Percentiles rank a stretch among this genome's conserved stretches.
Evolutionary conservation across 2,329 filamentous ascomycete genomes (phyloP).

Genomic region (Lanzia echinophila): DNA sequence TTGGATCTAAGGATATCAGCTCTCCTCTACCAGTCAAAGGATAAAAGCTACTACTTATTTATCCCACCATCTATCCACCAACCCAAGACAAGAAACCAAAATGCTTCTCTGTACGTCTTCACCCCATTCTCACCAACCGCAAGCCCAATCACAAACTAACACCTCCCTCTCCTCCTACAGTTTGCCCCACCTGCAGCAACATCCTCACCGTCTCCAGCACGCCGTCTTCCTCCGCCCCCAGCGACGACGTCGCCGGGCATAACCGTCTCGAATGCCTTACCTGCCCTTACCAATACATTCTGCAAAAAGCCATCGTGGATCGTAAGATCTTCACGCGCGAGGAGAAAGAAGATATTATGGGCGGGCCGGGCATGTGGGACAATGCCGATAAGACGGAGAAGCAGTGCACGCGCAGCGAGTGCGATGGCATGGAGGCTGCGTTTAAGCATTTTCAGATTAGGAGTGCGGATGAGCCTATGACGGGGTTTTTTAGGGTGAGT

Average conservation of each 20-base stretch:
- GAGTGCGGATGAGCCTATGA: conserved; percentile 98
- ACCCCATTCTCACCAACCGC: neutral
- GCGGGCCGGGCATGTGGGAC: conserved; percentile 80
- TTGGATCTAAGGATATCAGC: no score
- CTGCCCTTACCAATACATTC: conserved; percentile 84
- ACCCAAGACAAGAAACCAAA: neutral
- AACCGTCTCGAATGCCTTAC: conserved; percentile 95
- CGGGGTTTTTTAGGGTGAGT: conserved; percentile 80
- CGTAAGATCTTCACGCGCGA: conserved; percentile 74
- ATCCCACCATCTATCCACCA: no score
- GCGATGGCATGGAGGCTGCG: conserved; percentile 77
- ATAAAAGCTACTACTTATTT: no score
- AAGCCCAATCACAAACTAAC: neutral
- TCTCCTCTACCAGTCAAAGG: no score
- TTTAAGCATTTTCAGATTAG: conserved; percentile 98
- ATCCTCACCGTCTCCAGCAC: conserved; percentile 62
- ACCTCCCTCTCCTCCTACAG: conserved; percentile 34
- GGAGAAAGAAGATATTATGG: conserved; percentile 84
- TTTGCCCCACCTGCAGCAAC: conserved; percentile 81
- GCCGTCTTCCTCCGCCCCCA: conserved; percentile 9
- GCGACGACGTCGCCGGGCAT: conserved; percentile 21
- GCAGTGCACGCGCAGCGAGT: conserved; percentile 76
- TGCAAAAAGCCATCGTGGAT: conserved; percentile 73
- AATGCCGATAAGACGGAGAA: conserved; percentile 80
- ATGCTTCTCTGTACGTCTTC: conserved; percentile 8